Conservation (phyloP, 2,329 filamentous ascomycete species). For the Fusarium poae region DNA sequence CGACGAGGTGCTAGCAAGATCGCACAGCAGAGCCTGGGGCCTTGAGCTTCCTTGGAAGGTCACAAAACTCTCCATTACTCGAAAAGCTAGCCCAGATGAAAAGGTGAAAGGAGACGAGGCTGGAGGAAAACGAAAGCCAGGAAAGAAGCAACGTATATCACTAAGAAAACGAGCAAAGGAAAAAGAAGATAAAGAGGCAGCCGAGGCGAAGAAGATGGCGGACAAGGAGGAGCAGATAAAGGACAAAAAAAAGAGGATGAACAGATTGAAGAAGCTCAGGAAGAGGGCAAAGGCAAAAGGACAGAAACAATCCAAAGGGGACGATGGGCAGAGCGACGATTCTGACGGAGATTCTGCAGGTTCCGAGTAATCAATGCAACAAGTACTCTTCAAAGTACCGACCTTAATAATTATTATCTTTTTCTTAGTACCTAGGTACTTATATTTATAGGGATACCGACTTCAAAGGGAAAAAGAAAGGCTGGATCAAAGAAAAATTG, state of each 20-base stretch:
- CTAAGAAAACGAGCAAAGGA: slow-evolving; percentile 61
- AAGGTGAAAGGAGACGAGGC: slow-evolving; percentile 28
- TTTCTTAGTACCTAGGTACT: neutral
- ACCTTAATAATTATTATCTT: neutral
- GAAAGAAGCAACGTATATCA: slow-evolving; percentile 71
- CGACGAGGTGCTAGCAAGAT: slow-evolving; percentile 63
- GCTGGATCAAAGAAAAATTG: neutral
- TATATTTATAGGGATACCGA: neutral
- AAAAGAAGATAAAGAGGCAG: slow-evolving; percentile 57
- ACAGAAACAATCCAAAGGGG: slow-evolving; percentile 57
- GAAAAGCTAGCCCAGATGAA: slow-evolving; percentile 42
- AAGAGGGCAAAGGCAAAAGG: slow-evolving; percentile 69
- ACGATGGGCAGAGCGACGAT: slow-evolving; percentile 37
- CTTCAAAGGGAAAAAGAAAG: neutral
- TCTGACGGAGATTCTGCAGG: slow-evolving; percentile 30
- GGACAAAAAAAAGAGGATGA: slow-evolving; percentile 73
- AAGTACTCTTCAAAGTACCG: neutral
- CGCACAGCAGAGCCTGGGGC: slow-evolving; percentile 65
- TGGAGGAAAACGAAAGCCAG: slow-evolving; percentile 61
- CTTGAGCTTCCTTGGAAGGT: slow-evolving; percentile 73
- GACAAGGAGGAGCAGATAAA: slow-evolving; percentile 68
- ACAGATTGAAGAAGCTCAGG: slow-evolving; percentile 71
- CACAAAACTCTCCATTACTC: slow-evolving; percentile 57
- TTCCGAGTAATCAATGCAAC: slow-evolving; percentile 30
- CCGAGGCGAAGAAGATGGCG: slow-evolving; percentile 55